A percentile compares a stretch with the other conserved stretches of the same genome.
phyloP scores from a whole-genome alignment of 2,329 filamentous ascomycete species.

The Penicillium griseofulvum region DNA sequence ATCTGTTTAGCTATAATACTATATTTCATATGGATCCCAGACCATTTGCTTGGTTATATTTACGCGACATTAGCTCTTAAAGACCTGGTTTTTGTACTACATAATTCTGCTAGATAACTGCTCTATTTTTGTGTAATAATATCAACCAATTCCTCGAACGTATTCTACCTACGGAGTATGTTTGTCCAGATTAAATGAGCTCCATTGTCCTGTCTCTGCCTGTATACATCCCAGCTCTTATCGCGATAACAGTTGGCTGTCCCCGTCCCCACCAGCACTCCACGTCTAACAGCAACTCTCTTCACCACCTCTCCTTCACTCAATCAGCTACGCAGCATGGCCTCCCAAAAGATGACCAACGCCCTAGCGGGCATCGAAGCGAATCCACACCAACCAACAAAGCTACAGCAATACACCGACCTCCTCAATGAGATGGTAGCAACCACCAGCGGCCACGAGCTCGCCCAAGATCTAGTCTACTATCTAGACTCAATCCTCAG shows the following conservation, averaged over 20 bases:
- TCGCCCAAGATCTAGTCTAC: conserved; percentile 63
- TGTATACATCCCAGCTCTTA: conserved; percentile 1
- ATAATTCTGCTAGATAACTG: too few species aligned
- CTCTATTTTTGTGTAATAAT: too few species aligned
- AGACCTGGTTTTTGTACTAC: too few species aligned
- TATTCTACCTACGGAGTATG: background rate
- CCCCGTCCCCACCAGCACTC: conserved; percentile 6
- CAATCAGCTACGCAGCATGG: conserved; percentile 37
- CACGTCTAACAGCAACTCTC: background rate
- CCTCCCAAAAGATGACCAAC: conserved; percentile 49
- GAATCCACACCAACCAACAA: conserved; percentile 48
- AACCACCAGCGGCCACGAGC: conserved; percentile 44
- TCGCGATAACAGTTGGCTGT: conserved; percentile 5
- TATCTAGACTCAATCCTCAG: conserved; percentile 68
- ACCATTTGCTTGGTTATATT: too few species aligned
- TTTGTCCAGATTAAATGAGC: background rate
- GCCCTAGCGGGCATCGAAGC: conserved; percentile 53
- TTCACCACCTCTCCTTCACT: background rate
- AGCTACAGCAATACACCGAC: conserved; percentile 56
- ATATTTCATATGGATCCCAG: too few species aligned
- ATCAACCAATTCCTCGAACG: too few species aligned
- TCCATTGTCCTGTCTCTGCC: background rate
- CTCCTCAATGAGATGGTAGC: conserved; percentile 57
- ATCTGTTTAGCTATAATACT: too few species aligned
- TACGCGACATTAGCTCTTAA: too few species aligned